A percentile compares a stretch with the other conserved stretches of the same genome.
These are phyloP conservation scores for Plasmodium vivax DNA, from an alignment of 169 alveolate species.

Conservation along the genomic window DNA sequence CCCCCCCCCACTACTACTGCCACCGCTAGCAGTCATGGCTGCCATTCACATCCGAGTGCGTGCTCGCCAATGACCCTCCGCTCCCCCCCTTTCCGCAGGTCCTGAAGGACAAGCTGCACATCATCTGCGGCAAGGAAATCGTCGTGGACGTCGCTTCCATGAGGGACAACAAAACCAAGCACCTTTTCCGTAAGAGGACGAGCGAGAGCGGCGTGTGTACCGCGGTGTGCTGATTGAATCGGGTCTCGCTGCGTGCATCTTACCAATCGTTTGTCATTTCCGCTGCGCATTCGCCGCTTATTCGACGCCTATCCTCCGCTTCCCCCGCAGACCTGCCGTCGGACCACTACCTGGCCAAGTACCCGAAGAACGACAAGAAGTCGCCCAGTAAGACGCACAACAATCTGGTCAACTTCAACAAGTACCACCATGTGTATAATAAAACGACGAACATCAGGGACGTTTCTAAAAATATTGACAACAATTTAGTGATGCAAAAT, in stretches of 20 bases:
- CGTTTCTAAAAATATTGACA: conserved; percentile 10
- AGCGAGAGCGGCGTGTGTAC: neutral
- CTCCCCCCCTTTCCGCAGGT: conserved; percentile 59
- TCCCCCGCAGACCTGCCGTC: conserved; percentile 18
- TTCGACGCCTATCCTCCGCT: no score
- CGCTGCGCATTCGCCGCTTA: neutral
- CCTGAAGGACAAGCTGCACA: conserved; percentile 76
- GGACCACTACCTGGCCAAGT: conserved; percentile 10
- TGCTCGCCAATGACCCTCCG: neutral
- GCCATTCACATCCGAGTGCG: neutral
- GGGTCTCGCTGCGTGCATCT: no score
- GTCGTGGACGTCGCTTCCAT: conserved; percentile 82
- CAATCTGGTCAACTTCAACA: neutral
- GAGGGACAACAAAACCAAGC: conserved; percentile 39
- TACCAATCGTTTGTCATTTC: neutral
- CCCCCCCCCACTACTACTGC: neutral
- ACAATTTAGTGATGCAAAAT: conserved; percentile 24
- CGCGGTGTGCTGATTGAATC: neutral
- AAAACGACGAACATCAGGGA: conserved; percentile 27
- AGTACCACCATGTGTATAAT: conserved; percentile 20
- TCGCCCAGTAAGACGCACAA: neutral
- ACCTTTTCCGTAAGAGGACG: conserved; percentile 14
- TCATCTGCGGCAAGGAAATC: conserved; percentile 84
- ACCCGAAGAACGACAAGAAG: conserved; percentile 20
- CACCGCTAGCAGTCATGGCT: neutral